phyloP scores from a whole-genome alignment of 352 stramenopile genomes.

The Pythium chondricola region DNA sequence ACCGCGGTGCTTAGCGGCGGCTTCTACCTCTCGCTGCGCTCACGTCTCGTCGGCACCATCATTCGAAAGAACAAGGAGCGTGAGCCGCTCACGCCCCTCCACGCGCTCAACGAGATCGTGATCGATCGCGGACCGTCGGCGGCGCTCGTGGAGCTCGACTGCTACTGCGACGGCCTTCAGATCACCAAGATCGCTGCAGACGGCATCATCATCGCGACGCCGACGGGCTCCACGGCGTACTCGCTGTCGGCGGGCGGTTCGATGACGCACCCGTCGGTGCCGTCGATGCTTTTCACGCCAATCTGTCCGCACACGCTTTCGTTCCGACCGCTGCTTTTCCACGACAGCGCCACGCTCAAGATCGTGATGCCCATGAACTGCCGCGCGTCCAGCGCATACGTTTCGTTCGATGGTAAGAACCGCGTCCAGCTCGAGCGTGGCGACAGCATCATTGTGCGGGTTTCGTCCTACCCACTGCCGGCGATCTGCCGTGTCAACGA shows the following conservation, averaged over 20 bases:
- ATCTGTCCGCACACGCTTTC: constrained; percentile 98
- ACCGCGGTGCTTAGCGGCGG: constrained; percentile 69
- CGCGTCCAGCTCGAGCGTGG: constrained; percentile 81
- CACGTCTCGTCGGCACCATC: constrained; percentile 67
- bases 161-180: constrained; percentile 95
- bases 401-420: constrained; percentile 91
- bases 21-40: constrained; percentile 82
- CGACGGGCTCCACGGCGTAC: constrained; percentile 97
- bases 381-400: constrained; percentile 62
- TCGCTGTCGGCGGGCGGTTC: constrained; percentile 95
- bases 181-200: constrained; percentile 94
- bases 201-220: constrained; percentile 98
- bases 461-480: constrained; percentile 85
- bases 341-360: constrained; percentile 87
- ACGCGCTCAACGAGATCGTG: constrained; percentile 98
- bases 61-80: constrained; percentile 48
- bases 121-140: constrained; percentile 91
- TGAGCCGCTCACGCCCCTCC: constrained; percentile 58
- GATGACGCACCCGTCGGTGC: constrained; percentile 97
- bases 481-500: constrained; percentile 85
- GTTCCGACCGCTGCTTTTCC: constrained; percentile 89
- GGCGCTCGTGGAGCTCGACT: constrained; percentile 94
- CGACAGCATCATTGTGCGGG: constrained; percentile 80
- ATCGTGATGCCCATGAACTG: constrained; percentile 84
- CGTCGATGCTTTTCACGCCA: constrained; percentile 96